Evolutionary conservation across 176 grass and related monocot genomes (phyloP).

Genomic region (Elaeis guineensis): DNA sequence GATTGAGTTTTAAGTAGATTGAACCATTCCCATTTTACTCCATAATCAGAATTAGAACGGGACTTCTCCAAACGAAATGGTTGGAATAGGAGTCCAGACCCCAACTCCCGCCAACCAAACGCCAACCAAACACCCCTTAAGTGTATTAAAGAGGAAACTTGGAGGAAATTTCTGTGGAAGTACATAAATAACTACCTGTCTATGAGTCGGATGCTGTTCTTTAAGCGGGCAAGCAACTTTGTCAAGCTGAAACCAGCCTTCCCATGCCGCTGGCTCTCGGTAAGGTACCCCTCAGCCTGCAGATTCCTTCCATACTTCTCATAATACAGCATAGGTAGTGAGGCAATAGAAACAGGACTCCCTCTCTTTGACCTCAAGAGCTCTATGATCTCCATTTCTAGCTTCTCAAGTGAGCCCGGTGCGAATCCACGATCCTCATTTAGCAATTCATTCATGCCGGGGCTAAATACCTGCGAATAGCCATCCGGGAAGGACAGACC

Average conservation of each 20-base stretch:
- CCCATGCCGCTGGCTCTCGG: constrained; percentile 35
- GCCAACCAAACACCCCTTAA: too few relatives aligned
- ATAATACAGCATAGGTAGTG: constrained; percentile 25
- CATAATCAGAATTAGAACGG: too few relatives aligned
- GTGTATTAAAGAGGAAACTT: too few relatives aligned
- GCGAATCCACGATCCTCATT: constrained; percentile 2
- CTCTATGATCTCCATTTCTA: constrained; percentile 50
- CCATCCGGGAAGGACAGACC: constrained; percentile 8
- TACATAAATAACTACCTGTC: constrained; percentile 28
- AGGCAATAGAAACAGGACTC: constrained; percentile 34
- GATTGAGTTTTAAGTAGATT: too few relatives aligned
- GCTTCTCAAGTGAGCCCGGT: constrained; percentile 24
- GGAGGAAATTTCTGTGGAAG: neutral
- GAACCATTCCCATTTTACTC: too few relatives aligned
- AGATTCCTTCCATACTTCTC: constrained; percentile 29
- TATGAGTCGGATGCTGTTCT: constrained; percentile 19
- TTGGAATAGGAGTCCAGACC: too few relatives aligned
- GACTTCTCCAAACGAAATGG: too few relatives aligned
- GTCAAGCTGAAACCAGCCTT: constrained; percentile 28
- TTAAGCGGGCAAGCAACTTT: constrained; percentile 30
- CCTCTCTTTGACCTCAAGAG: constrained; percentile 22
- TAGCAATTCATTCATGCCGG: constrained; percentile 1
- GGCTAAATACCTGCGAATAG: constrained; percentile 1
- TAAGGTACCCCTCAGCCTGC: constrained; percentile 22
- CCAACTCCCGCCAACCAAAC: too few relatives aligned